These are phyloP conservation scores for Scenedesmus sp. DNA, from an alignment of 163 green algal genomes.

Conservation along the genomic window DNA sequence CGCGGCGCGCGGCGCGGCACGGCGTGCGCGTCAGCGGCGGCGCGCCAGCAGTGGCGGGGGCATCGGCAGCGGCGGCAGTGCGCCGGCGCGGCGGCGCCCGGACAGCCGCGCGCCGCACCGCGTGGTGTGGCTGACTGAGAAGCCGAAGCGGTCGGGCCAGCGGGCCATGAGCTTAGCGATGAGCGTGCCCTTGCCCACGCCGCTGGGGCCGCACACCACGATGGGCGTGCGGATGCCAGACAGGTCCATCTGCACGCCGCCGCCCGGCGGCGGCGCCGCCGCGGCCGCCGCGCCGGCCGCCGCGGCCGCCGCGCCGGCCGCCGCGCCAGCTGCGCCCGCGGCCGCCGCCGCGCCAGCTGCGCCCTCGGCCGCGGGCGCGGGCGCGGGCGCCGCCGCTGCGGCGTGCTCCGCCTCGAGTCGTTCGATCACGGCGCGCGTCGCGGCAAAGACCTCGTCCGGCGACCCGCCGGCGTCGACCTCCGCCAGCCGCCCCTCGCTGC, in stretches of 20 bases:
- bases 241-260: conserved; percentile 26
- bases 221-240: conserved; percentile 60
- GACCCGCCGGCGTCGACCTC: conserved; percentile 49
- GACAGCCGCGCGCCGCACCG: conserved; percentile 58
- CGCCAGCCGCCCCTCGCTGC: conserved; percentile 26
- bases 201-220: conserved; percentile 93
- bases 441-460: conserved; percentile 44
- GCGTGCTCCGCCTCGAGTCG: not conserved
- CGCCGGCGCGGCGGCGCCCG: not conserved
- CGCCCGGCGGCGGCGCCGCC: not conserved
- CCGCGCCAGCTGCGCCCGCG: conserved; percentile 6
- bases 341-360: not conserved
- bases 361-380: not conserved
- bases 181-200: conserved; percentile 97
- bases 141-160: conserved; percentile 82
- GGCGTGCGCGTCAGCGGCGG: too few species aligned
- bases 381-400: not conserved
- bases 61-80: too few species aligned
- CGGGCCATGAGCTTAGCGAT: conserved; percentile 82
- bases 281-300: not conserved
- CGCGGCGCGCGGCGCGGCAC: too few species aligned
- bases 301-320: not conserved
- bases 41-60: too few species aligned
- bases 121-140: conserved; percentile 95
- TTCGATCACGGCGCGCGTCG: not conserved